Evolutionary conservation across 306 rosid species (phyloP).

Genomic region (Quercus parvula): DNA sequence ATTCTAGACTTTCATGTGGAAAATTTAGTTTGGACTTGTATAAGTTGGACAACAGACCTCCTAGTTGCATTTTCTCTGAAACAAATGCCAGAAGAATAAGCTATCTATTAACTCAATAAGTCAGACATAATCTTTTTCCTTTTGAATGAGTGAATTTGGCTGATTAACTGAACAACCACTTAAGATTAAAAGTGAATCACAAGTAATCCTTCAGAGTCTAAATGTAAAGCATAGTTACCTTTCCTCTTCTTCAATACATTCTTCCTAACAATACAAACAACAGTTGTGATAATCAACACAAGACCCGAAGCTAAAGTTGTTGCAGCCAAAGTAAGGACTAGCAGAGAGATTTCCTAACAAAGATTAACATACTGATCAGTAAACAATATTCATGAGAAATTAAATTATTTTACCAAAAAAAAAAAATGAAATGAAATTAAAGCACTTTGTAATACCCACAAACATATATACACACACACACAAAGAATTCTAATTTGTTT

Average conservation of each 20-base stretch:
- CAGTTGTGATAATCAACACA: slow-evolving; percentile 30
- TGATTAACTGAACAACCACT: no score
- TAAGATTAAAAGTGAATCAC: no score
- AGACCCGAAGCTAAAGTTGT: slow-evolving; percentile 41
- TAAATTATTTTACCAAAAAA: no score
- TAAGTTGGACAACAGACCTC: slow-evolving; percentile 40
- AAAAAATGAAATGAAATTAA: no score
- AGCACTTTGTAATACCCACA: no score
- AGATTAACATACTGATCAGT: background rate
- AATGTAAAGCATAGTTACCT: slow-evolving; percentile 36
- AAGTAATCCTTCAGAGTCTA: background rate
- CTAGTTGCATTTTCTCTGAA: slow-evolving; percentile 58
- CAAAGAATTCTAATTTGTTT: no score
- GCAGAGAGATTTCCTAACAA: slow-evolving; percentile 37
- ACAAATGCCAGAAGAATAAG: background rate
- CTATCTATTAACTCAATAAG: background rate
- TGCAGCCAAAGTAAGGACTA: slow-evolving; percentile 30
- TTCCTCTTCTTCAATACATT: slow-evolving; percentile 34
- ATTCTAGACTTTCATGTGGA: slow-evolving; percentile 66
- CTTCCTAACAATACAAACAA: slow-evolving; percentile 46
- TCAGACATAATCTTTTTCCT: background rate
- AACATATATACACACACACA: no score
- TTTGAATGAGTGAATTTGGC: no score
- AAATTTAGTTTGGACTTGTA: slow-evolving; percentile 52
- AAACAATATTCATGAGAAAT: no score